phyloP scores from a whole-genome alignment of 805 yeast species.

The Starmerella asiatica region DNA sequence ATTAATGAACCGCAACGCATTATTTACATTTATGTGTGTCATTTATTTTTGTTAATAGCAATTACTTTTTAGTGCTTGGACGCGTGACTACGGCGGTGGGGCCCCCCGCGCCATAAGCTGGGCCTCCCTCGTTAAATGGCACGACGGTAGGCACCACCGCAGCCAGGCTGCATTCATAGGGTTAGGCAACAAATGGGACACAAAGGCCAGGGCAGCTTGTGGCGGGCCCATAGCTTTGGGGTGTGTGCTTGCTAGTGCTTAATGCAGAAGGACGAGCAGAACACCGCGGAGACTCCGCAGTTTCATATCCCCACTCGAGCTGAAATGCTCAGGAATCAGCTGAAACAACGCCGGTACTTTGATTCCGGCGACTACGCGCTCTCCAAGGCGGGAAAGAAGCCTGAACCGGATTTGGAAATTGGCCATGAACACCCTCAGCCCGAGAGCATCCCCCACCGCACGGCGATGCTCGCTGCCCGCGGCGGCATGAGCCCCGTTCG shows the following conservation, averaged over 20 bases:
- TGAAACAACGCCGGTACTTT: constrained; percentile 73
- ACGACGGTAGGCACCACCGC: no score
- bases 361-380: constrained; percentile 92
- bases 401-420: constrained; percentile 18
- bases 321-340: constrained; percentile 20
- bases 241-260: not conserved
- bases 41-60: no score
- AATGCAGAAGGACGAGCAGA: constrained; percentile 9
- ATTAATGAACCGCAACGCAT: no score
- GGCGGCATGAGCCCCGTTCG: constrained; percentile 21
- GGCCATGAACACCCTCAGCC: constrained; percentile 24
- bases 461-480: constrained; percentile 17
- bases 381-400: constrained; percentile 32
- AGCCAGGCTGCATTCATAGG: no score
- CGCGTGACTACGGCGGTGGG: no score
- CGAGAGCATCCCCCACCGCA: constrained; percentile 21
- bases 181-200: no score
- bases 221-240: no score
- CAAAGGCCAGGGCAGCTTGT: no score
- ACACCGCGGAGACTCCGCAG: constrained; percentile 7
- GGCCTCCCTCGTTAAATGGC: no score
- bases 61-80: no score
- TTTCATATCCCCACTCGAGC: constrained; percentile 21
- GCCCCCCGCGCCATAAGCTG: no score
- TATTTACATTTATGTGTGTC: no score